phyloP scores from a whole-genome alignment of 208 protist species.

The Angomonas desouzai region DNA sequence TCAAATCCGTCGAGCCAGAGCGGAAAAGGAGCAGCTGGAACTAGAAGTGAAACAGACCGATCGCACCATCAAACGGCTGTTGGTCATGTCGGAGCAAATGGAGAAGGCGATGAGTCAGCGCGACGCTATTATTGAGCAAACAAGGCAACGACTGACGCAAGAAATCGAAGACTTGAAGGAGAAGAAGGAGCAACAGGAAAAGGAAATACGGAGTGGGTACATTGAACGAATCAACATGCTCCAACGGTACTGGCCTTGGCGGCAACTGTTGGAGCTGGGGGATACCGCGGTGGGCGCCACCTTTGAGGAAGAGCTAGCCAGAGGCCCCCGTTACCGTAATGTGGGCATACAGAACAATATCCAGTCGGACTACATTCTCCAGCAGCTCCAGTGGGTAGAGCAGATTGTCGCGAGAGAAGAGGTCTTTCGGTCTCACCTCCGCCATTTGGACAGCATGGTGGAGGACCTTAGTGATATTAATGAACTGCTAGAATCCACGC shows the following conservation, averaged over 20 bases:
- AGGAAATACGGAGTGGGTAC: slow-evolving; percentile 57
- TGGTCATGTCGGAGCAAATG: slow-evolving; percentile 53
- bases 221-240: slow-evolving; percentile 74
- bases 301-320: slow-evolving; percentile 76
- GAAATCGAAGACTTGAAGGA: slow-evolving; percentile 44
- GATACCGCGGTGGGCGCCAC: slow-evolving; percentile 66
- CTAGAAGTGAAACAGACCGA: slow-evolving; percentile 51
- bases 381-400: slow-evolving; percentile 78
- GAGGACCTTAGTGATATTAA: slow-evolving; percentile 84
- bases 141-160: slow-evolving; percentile 20
- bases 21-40: slow-evolving; percentile 50
- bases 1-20: slow-evolving; percentile 47
- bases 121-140: slow-evolving; percentile 21
- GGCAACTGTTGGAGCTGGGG: slow-evolving; percentile 74
- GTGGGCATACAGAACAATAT: slow-evolving; percentile 83
- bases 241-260: slow-evolving; percentile 85
- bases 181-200: slow-evolving; percentile 29
- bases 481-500: slow-evolving; percentile 63
- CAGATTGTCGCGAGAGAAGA: slow-evolving; percentile 49
- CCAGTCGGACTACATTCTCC: slow-evolving; percentile 64
- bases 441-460: slow-evolving; percentile 62
- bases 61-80: slow-evolving; percentile 36
- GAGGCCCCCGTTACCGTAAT: slow-evolving; percentile 75
- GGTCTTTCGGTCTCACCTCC: slow-evolving; percentile 56
- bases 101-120: slow-evolving; percentile 38